Evolutionary conservation across 306 rosid genomes (phyloP).

Genomic region (Inga leiocalycina): DNA sequence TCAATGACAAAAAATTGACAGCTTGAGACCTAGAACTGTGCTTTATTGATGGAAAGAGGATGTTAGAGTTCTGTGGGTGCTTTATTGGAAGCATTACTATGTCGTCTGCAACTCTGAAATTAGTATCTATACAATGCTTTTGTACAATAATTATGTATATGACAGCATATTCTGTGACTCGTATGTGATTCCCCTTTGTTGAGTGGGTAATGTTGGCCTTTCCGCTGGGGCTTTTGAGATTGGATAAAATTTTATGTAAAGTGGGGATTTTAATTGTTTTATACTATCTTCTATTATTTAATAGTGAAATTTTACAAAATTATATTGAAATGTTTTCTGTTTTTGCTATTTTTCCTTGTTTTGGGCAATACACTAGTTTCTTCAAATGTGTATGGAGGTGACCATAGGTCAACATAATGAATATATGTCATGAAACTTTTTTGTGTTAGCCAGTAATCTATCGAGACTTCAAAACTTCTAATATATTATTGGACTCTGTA

Average conservation of each 20-base stretch:
- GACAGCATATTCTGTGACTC: not conserved
- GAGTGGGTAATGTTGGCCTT: slow-evolving; percentile 1
- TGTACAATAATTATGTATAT: not conserved
- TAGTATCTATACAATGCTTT: not conserved
- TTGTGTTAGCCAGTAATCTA: no score
- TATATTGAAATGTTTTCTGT: no score
- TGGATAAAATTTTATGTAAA: not conserved
- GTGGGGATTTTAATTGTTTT: not conserved
- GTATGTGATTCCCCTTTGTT: slow-evolving; percentile 16
- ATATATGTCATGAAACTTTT: no score
- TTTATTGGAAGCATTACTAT: slow-evolving; percentile 10
- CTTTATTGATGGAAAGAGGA: slow-evolving; percentile 1
- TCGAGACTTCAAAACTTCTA: no score
- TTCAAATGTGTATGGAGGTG: no score
- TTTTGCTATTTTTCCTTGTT: no score
- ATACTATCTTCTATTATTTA: not conserved
- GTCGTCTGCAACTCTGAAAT: not conserved
- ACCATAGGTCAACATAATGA: no score
- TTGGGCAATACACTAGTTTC: no score
- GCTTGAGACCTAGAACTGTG: not conserved
- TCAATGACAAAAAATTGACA: not conserved
- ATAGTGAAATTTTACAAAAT: no score
- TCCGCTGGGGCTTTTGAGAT: not conserved
- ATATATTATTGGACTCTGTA: no score
- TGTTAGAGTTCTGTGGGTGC: not conserved